Percentiles rank a stretch among this genome's conserved stretches.
phyloP scores from a whole-genome alignment of 805 yeast genomes.

The Candida insectalens region DNA sequence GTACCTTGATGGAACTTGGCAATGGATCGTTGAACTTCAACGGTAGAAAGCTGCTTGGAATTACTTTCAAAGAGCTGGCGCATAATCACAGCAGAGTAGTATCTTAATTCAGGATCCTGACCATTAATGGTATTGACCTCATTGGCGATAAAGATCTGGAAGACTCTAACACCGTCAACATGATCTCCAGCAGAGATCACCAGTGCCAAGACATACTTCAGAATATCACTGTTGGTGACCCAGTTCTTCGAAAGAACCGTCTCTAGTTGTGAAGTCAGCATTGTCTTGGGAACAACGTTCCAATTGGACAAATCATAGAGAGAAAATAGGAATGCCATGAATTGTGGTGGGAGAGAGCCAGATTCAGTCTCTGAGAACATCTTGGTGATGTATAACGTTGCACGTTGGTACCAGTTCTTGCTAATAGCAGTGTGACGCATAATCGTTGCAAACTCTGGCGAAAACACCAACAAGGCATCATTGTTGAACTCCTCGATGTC shows the following conservation, averaged over 20 bases:
- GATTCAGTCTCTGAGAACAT: constrained; percentile 41
- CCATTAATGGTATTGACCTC: constrained; percentile 23
- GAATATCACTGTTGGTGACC: constrained; percentile 29
- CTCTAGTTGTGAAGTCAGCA: constrained; percentile 58
- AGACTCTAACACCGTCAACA: constrained; percentile 37
- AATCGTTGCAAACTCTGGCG: constrained; percentile 15
- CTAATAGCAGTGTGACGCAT: constrained; percentile 16
- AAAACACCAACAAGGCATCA: constrained; percentile 21
- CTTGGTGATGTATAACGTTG: constrained; percentile 53
- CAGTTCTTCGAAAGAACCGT: constrained; percentile 42
- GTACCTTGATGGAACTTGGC: constrained; percentile 57
- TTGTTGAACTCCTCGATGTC: constrained; percentile 21
- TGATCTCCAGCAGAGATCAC: constrained; percentile 26
- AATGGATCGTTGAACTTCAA: constrained; percentile 37
- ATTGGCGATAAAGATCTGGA: constrained; percentile 58
- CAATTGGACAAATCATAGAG: constrained; percentile 30
- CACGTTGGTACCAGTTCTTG: constrained; percentile 45
- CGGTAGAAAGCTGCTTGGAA: constrained; percentile 33
- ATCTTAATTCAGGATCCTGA: constrained; percentile 19
- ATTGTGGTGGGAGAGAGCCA: constrained; percentile 17
- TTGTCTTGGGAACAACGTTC: constrained; percentile 31
- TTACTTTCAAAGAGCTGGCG: constrained; percentile 41
- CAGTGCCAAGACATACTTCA: constrained; percentile 35
- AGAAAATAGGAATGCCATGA: constrained; percentile 21
- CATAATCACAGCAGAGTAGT: constrained; percentile 36